A percentile compares a stretch with the other conserved stretches of the same genome.
Conservation (phyloP, 352 stramenopile genomes). For the Phytophthora citrophthora region DNA sequence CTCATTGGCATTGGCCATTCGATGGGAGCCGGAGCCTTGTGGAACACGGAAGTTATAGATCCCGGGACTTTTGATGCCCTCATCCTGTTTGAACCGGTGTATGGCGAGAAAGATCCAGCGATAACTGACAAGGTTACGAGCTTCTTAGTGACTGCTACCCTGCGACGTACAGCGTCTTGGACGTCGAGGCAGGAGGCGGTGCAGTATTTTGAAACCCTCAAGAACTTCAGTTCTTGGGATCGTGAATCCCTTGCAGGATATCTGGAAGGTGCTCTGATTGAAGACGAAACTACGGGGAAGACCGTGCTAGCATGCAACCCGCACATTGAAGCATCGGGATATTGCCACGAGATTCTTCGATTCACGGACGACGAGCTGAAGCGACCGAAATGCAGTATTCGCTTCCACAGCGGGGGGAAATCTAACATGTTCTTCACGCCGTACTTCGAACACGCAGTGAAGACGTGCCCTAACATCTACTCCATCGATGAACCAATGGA, state of each 20-base stretch:
- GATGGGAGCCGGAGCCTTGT: constrained; percentile 42
- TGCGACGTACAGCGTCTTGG: constrained; percentile 42
- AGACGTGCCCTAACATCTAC: constrained; percentile 39
- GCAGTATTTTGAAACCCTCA: constrained; percentile 21
- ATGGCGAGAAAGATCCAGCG: constrained; percentile 19
- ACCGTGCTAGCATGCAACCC: constrained; percentile 43
- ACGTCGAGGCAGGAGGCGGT: constrained; percentile 18
- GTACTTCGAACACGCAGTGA: constrained; percentile 30
- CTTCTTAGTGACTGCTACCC: constrained; percentile 38
- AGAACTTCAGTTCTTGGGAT: constrained; percentile 48
- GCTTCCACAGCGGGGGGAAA: constrained; percentile 39
- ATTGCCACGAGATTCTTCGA: constrained; percentile 37
- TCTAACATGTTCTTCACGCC: constrained; percentile 40
- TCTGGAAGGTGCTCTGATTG: constrained; percentile 35
- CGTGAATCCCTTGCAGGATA: constrained; percentile 43
- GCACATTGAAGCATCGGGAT: constrained; percentile 45
- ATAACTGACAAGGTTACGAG: constrained; percentile 26
- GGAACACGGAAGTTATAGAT: constrained; percentile 41
- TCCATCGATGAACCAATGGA: constrained; percentile 32
- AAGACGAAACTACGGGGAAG: constrained; percentile 33
- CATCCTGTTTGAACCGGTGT: constrained; percentile 54
- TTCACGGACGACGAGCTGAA: constrained; percentile 37
- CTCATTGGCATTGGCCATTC: constrained; percentile 47
- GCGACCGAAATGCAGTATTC: constrained; percentile 40
- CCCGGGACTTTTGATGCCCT: constrained; percentile 51